Conservation (phyloP, 371 early-diverging fungal species). For the Dichotomocladium elegans region DNA sequence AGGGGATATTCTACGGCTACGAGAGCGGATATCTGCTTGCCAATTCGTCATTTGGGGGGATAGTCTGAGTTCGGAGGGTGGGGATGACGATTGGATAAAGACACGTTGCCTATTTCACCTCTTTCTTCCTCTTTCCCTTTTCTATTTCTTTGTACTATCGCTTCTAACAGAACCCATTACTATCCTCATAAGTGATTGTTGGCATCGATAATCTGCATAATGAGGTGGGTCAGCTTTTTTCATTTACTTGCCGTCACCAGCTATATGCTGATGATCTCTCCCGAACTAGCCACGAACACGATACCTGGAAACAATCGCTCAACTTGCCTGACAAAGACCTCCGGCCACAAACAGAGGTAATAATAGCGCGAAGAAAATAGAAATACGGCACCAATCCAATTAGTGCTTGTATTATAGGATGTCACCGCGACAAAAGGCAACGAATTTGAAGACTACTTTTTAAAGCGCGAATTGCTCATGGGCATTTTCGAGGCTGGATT, state of each 20-base stretch:
- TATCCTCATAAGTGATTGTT: no score
- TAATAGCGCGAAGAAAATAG: not conserved
- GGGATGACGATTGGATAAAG: no score
- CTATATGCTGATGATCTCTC: not conserved
- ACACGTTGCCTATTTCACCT: no score
- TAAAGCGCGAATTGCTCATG: conserved; percentile 96
- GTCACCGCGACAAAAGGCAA: conserved; percentile 96
- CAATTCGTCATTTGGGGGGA: no score
- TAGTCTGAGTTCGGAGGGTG: no score
- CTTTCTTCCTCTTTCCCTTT: not conserved
- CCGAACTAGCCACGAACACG: conserved; percentile 51
- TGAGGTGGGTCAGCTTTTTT: no score
- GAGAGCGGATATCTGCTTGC: no score
- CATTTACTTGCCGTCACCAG: no score
- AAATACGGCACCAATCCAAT: not conserved
- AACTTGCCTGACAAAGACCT: conserved; percentile 75
- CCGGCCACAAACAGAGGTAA: conserved; percentile 86
- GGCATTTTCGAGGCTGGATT: conserved; percentile 98
- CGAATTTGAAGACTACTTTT: conserved; percentile 96
- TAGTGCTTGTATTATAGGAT: conserved; percentile 46
- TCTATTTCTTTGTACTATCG: no score
- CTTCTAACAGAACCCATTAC: no score
- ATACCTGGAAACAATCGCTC: conserved; percentile 75
- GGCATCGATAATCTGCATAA: no score
- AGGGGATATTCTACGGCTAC: no score